A percentile compares a stretch with the other conserved stretches of the same genome.
Evolutionary conservation across 192 early-diverging fungal species (phyloP).

Genomic region (Helicostylum pulchrum): DNA sequence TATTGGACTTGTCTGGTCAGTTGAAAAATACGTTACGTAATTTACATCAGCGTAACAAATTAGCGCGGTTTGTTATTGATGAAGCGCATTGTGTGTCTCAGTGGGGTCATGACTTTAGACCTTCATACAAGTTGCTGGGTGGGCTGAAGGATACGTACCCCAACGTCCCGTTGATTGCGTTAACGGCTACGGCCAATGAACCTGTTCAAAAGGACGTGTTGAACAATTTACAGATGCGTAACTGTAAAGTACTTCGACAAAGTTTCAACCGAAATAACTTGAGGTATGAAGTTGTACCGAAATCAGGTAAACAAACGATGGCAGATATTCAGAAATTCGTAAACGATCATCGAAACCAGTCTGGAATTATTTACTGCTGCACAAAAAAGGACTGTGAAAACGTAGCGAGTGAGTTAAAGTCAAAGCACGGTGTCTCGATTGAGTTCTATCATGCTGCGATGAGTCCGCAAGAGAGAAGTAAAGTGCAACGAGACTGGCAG

Average conservation of each 20-base stretch:
- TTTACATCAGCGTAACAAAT: constrained; percentile 55
- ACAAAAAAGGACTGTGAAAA: constrained; percentile 80
- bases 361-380: constrained; percentile 91
- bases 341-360: constrained; percentile 56
- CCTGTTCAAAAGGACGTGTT: constrained; percentile 85
- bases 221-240: constrained; percentile 65
- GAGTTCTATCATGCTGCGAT: constrained; percentile 89
- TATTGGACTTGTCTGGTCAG: constrained; percentile 65
- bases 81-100: constrained; percentile 96
- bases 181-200: constrained; percentile 93
- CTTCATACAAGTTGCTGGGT: constrained; percentile 56
- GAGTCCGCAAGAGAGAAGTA: constrained; percentile 68
- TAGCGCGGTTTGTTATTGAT: constrained; percentile 92
- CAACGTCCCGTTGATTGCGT: constrained; percentile 84
- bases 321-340: constrained; percentile 76
- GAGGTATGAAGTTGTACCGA: constrained; percentile 62
- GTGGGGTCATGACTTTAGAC: constrained; percentile 98
- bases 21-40: constrained; percentile 52
- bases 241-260: constrained; percentile 70
- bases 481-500: constrained; percentile 85
- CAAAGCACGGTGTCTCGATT: constrained; percentile 56
- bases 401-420: constrained; percentile 65
- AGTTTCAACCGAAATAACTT: constrained; percentile 91
- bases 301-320: constrained; percentile 55
- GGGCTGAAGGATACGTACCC: constrained; percentile 65